Evolutionary conservation across 2,329 filamentous ascomycete species (phyloP).

Genomic region (Corynespora cassiicola): DNA sequence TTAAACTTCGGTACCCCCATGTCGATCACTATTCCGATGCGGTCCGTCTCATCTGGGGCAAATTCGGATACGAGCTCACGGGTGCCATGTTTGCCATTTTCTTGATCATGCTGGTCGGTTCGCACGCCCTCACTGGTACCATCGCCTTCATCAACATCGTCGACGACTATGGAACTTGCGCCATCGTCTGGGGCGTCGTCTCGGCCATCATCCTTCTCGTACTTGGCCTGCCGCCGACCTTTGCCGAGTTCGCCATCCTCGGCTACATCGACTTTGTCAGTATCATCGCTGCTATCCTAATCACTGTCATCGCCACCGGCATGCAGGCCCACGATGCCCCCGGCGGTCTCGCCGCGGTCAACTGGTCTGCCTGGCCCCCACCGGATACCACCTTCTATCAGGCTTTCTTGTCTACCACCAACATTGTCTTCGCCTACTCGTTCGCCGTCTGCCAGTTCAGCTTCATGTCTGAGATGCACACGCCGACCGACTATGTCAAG

Average conservation of each 20-base stretch:
- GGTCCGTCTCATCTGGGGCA: slow-evolving; percentile 68
- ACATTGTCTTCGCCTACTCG: slow-evolving; percentile 39
- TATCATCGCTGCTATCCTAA: slow-evolving; percentile 68
- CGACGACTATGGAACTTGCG: slow-evolving; percentile 66
- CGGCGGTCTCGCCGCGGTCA: slow-evolving; percentile 35
- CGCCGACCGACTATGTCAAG: slow-evolving; percentile 68
- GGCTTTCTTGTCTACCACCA: slow-evolving; percentile 57
- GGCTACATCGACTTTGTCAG: slow-evolving; percentile 65
- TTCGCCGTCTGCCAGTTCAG: slow-evolving; percentile 74
- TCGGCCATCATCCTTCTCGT: slow-evolving; percentile 66
- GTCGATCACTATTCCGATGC: slow-evolving; percentile 74
- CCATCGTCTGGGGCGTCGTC: slow-evolving; percentile 69
- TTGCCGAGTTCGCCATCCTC: slow-evolving; percentile 69
- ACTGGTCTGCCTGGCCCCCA: slow-evolving; percentile 42
- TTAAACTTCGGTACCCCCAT: slow-evolving; percentile 64
- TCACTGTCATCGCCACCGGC: slow-evolving; percentile 73
- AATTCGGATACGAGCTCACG: slow-evolving; percentile 55
- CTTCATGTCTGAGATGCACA: slow-evolving; percentile 71
- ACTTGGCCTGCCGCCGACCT: slow-evolving; percentile 67
- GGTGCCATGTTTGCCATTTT: slow-evolving; percentile 61
- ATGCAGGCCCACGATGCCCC: slow-evolving; percentile 38
- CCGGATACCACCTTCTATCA: slow-evolving; percentile 65
- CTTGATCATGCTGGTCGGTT: slow-evolving; percentile 68
- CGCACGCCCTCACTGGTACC: slow-evolving; percentile 73
- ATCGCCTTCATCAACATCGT: slow-evolving; percentile 72